Evolutionary conservation across 352 stramenopile species (phyloP), one percentile per base, ranked within the genome.

Genomic region (Ophiocytium majus): DNA sequence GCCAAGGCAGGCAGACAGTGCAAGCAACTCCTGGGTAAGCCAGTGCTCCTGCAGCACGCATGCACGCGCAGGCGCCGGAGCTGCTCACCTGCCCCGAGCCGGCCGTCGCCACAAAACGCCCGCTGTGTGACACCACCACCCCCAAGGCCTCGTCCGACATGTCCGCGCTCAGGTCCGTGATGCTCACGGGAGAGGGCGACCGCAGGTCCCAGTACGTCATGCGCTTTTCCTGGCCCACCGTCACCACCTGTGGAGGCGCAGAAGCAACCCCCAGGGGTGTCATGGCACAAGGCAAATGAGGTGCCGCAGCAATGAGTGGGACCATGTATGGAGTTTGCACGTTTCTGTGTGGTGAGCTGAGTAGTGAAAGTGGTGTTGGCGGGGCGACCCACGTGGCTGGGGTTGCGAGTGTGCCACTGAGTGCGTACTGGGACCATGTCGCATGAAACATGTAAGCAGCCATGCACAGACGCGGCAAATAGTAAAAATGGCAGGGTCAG

Each of bases 191-290:
- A 5, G 93, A 91, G 43, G 95, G 93, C 78, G 96, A 93, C 50
- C 93, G 90, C 36, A 97, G 86, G 76, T 98, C 93, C 94, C 94
- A 98, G 83, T 94, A 95, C 37, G 93, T 95, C 66, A 98, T 94
- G n/a, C 93, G 91, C 79, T 95, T 95, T 64, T 97, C 94, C 85
- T 98, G 94, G 0, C 94, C 95, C 34, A 94, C 93, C 63, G 93
- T 97, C 32, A 98, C 88, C 50, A 98, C 93, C 63, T 76, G 64
- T 17, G 34, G n/a, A n/a, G n/a, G n/a, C n/a, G n/a, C n/a, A n/a
- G n/a, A n/a, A n/a, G n/a, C n/a, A n/a, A n/a, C n/a, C n/a, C n/a
- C n/a, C n/a, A n/a, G n/a, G n/a, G n/a, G n/a, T n/a, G n/a, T n/a
- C n/a, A n/a, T n/a, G n/a, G n/a, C n/a, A n/a, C n/a, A n/a, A n/a